Percentiles rank a stretch among this genome's conserved stretches.
Evolutionary conservation across 805 yeast genomes (phyloP).

Genomic region (Metschnikowia colocasiae): DNA sequence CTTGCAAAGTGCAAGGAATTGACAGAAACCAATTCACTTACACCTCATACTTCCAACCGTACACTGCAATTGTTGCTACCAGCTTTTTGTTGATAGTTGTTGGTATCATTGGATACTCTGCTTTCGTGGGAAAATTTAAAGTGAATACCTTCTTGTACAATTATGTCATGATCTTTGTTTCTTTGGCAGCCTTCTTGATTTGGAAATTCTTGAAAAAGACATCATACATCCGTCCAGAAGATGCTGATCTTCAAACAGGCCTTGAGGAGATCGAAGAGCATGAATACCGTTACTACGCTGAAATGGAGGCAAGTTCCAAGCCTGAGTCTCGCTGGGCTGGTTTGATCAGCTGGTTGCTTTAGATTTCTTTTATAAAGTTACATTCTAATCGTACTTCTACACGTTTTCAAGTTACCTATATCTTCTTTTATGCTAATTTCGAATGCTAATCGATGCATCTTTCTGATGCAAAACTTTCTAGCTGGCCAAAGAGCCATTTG

Average conservation of each 20-base stretch:
- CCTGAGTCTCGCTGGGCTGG: conserved; percentile 15
- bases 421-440: neutral
- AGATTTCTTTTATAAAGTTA: neutral
- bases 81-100: conserved; percentile 33
- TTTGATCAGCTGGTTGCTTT: conserved; percentile 15
- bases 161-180: conserved; percentile 65
- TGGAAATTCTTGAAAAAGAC: conserved; percentile 40
- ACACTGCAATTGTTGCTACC: conserved; percentile 30
- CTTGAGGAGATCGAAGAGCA: conserved; percentile 48
- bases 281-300: conserved; percentile 40
- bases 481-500: conserved; percentile 54
- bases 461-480: conserved; percentile 45
- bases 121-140: conserved; percentile 65
- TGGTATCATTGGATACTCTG: conserved; percentile 68
- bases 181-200: conserved; percentile 26
- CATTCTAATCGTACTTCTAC: neutral
- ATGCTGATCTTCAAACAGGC: conserved; percentile 45
- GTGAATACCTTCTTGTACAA: conserved; percentile 60
- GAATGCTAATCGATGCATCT: conserved; percentile 44
- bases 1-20: conserved; percentile 21
- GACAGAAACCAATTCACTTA: conserved; percentile 39
- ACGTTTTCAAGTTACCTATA: neutral
- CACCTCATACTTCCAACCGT: conserved; percentile 44
- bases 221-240: conserved; percentile 38
- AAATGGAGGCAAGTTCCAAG: conserved; percentile 25